These are phyloP conservation scores for Trypethelium eluteriae DNA, from an alignment of 495 filamentous ascomycete genomes.

Conservation along the genomic window DNA sequence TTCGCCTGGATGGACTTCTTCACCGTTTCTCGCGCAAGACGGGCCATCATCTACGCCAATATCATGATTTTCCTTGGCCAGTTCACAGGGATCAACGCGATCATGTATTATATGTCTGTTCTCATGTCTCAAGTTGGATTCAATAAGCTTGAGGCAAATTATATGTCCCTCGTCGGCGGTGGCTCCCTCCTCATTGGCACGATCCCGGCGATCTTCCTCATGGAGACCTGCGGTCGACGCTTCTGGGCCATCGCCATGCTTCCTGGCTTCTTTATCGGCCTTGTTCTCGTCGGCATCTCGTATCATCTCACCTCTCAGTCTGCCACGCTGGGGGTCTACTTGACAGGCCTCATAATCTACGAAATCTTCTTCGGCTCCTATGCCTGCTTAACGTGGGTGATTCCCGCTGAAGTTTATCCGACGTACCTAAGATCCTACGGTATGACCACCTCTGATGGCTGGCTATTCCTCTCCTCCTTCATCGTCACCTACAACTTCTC, in stretches of 20 bases:
- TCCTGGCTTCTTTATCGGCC: conserved; percentile 53
- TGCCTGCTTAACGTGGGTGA: conserved; percentile 56
- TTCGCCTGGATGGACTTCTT: conserved; percentile 58
- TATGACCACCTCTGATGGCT: conserved; percentile 51
- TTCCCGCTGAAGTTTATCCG: conserved; percentile 53
- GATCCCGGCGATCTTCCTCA: conserved; percentile 52
- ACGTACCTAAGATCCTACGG: conserved; percentile 55
- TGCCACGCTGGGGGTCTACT: conserved; percentile 45
- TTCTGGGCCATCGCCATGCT: conserved; percentile 58
- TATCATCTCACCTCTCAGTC: conserved; percentile 41
- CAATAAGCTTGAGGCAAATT: conserved; percentile 43
- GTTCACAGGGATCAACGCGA: conserved; percentile 53
- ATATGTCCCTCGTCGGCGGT: conserved; percentile 58
- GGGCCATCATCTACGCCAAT: conserved; percentile 54
- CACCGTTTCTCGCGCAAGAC: conserved; percentile 50
- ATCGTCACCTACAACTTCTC: conserved; percentile 60
- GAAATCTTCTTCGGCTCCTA: conserved; percentile 58
- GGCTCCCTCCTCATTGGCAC: conserved; percentile 50
- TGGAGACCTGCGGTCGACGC: conserved; percentile 53
- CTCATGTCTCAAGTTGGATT: conserved; percentile 54
- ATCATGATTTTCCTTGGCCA: conserved; percentile 57
- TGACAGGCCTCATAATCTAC: conserved; percentile 53
- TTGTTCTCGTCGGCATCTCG: conserved; percentile 48
- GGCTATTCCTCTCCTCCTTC: conserved; percentile 53
- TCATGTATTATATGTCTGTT: conserved; percentile 57